phyloP scores from a whole-genome alignment of 2,329 filamentous ascomycete species.

The Chaetomiaceae sp. region DNA sequence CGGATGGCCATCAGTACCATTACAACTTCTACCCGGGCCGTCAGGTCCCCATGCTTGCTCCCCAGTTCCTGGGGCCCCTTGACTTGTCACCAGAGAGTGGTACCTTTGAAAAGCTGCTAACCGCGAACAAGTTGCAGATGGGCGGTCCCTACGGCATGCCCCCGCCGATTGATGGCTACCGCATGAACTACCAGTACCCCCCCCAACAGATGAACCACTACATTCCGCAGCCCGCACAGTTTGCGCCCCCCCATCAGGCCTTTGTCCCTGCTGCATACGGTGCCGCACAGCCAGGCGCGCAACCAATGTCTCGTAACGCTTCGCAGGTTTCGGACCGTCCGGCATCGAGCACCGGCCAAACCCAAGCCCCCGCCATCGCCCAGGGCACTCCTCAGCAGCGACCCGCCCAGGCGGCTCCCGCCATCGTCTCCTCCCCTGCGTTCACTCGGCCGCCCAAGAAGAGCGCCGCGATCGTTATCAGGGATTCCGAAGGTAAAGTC shows the following conservation, averaged over 20 bases:
- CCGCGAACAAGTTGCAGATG: slow-evolving; percentile 57
- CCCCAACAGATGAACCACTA: slow-evolving; percentile 40
- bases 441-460: slow-evolving; percentile 56
- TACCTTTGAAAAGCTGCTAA: slow-evolving; percentile 71
- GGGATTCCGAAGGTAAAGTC: slow-evolving; percentile 73
- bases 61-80: slow-evolving; percentile 33
- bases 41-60: slow-evolving; percentile 28
- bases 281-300: slow-evolving; percentile 41
- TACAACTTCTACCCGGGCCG: slow-evolving; percentile 28
- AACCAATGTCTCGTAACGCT: slow-evolving; percentile 78
- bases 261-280: slow-evolving; percentile 39
- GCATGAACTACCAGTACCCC: slow-evolving; percentile 32
- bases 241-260: slow-evolving; percentile 45
- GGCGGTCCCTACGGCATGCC: slow-evolving; percentile 31
- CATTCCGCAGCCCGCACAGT: slow-evolving; percentile 42
- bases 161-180: slow-evolving; percentile 28
- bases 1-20: slow-evolving; percentile 21
- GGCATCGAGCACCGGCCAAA: slow-evolving; percentile 62
- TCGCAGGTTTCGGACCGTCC: slow-evolving; percentile 70
- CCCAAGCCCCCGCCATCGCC: slow-evolving; percentile 55
- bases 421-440: slow-evolving; percentile 37
- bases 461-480: slow-evolving; percentile 77
- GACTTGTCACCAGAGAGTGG: slow-evolving; percentile 66
- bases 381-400: slow-evolving; percentile 59
- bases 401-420: slow-evolving; percentile 49